A percentile compares a stretch with the other conserved stretches of the same genome.
Conservation (phyloP, 2,329 filamentous ascomycete species). For the Botrytis fabae region DNA sequence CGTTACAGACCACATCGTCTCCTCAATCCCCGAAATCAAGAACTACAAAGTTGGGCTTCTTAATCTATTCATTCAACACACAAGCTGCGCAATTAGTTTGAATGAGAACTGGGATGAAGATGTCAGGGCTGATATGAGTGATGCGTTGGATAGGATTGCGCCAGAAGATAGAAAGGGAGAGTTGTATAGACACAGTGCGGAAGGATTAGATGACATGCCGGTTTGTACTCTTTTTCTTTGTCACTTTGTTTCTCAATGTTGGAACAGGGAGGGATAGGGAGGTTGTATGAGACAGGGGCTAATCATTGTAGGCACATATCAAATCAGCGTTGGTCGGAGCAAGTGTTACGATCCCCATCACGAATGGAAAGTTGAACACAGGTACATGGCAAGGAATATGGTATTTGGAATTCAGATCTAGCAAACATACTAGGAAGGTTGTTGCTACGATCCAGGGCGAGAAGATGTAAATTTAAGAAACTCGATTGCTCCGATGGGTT, state of each 20-base stretch:
- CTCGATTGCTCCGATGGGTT: not conserved
- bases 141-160: constrained; percentile 87
- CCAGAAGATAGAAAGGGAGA: constrained; percentile 75
- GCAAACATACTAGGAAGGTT: constrained; percentile 75
- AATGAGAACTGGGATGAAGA: constrained; percentile 91
- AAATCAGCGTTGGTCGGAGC: constrained; percentile 89
- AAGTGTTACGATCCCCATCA: constrained; percentile 88
- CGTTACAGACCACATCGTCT: constrained; percentile 73
- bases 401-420: constrained; percentile 85
- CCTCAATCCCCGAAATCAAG: constrained; percentile 74
- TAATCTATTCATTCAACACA: constrained; percentile 94
- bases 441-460: constrained; percentile 95
- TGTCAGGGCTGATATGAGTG: constrained; percentile 86
- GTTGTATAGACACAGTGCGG: constrained; percentile 82
- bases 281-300: not conserved
- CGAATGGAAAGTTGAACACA: constrained; percentile 71
- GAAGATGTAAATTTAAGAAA: constrained; percentile 47
- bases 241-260: not conserved
- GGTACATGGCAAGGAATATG: constrained; percentile 87
- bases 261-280: not conserved
- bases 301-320: constrained; percentile 69
- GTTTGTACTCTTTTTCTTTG: constrained; percentile 47
- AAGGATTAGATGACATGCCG: constrained; percentile 93
- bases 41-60: constrained; percentile 83
- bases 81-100: constrained; percentile 81